phyloP scores from a whole-genome alignment of 192 early-diverging fungal species.

The Geranomyces variabilis region DNA sequence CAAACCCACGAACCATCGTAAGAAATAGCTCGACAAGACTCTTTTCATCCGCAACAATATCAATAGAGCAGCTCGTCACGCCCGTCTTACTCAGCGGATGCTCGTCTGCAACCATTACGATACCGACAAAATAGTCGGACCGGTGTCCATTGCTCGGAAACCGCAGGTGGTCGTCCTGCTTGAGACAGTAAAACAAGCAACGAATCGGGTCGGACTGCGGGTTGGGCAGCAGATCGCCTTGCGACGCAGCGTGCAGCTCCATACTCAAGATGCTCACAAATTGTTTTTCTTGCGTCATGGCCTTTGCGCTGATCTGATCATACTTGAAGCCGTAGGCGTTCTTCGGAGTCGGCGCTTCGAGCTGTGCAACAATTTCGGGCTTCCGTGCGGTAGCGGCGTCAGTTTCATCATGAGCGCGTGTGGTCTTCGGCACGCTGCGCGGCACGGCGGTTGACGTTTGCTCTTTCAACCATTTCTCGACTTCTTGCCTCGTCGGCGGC shows the following conservation, averaged over 20 bases:
- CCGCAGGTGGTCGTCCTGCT: constrained; percentile 48
- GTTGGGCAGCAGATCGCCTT: constrained; percentile 64
- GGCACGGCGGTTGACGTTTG: not conserved
- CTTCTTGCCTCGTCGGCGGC: not conserved
- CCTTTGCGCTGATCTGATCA: constrained; percentile 53
- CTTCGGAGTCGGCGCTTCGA: constrained; percentile 64
- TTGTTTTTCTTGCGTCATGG: constrained; percentile 48
- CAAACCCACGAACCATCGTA: constrained; percentile 57
- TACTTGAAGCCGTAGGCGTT: constrained; percentile 71
- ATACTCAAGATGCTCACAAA: constrained; percentile 57
- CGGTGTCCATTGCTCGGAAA: constrained; percentile 52
- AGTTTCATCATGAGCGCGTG: not conserved
- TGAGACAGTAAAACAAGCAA: constrained; percentile 71
- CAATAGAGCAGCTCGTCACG: constrained; percentile 34
- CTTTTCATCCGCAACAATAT: constrained; percentile 57
- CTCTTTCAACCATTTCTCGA: not conserved
- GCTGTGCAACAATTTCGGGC: constrained; percentile 16
- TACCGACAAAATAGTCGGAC: constrained; percentile 57
- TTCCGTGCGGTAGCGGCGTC: constrained; percentile 2
- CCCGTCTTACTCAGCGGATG: constrained; percentile 10
- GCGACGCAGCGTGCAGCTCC: constrained; percentile 57
- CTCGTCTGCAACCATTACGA: constrained; percentile 48
- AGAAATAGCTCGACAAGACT: constrained; percentile 62
- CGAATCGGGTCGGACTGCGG: constrained; percentile 66
- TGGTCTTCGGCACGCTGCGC: not conserved